Percentiles rank a stretch among this genome's conserved stretches.
These are phyloP conservation scores for Candolleomyces efflorescens DNA, from an alignment of 768 basidiomycete genomes.

Conservation along the genomic window DNA sequence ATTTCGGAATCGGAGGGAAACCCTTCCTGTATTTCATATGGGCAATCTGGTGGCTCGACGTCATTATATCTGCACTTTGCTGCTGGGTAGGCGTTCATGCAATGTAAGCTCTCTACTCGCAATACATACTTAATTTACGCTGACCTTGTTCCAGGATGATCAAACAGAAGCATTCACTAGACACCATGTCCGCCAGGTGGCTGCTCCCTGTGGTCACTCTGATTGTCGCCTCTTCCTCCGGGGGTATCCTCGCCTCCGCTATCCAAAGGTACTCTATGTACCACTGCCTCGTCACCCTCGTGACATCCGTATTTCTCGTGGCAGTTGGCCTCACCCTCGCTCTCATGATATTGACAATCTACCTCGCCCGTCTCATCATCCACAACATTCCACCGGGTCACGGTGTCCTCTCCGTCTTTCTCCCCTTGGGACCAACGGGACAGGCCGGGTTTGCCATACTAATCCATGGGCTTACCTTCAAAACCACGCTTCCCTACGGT, in stretches of 20 bases:
- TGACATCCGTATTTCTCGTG: conserved; percentile 52
- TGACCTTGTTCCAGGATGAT: conserved; percentile 39
- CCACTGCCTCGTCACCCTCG: conserved; percentile 52
- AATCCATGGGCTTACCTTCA: conserved; percentile 49
- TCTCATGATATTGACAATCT: conserved; percentile 63
- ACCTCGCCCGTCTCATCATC: conserved; percentile 55
- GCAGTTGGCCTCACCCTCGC: conserved; percentile 54
- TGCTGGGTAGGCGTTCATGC: conserved; percentile 59
- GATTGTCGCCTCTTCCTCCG: conserved; percentile 66
- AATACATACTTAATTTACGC: neutral
- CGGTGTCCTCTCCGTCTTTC: conserved; percentile 54
- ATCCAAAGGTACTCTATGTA: conserved; percentile 40
- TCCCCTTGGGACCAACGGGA: conserved; percentile 72
- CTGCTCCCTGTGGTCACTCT: conserved; percentile 73
- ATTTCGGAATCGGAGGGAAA: conserved; percentile 46
- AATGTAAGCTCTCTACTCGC: conserved; percentile 46
- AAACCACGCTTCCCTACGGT: conserved; percentile 27
- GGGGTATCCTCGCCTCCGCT: conserved; percentile 52
- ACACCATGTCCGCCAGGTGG: conserved; percentile 60
- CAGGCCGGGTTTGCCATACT: conserved; percentile 60
- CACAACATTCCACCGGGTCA: conserved; percentile 48
- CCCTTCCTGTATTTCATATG: conserved; percentile 53
- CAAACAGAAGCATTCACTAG: conserved; percentile 50
- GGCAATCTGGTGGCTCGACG: conserved; percentile 69
- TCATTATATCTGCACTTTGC: conserved; percentile 49